A percentile compares a stretch with the other conserved stretches of the same genome.
phyloP scores from a whole-genome alignment of 768 basidiomycete genomes.

The Boletus tylopilopsis region DNA sequence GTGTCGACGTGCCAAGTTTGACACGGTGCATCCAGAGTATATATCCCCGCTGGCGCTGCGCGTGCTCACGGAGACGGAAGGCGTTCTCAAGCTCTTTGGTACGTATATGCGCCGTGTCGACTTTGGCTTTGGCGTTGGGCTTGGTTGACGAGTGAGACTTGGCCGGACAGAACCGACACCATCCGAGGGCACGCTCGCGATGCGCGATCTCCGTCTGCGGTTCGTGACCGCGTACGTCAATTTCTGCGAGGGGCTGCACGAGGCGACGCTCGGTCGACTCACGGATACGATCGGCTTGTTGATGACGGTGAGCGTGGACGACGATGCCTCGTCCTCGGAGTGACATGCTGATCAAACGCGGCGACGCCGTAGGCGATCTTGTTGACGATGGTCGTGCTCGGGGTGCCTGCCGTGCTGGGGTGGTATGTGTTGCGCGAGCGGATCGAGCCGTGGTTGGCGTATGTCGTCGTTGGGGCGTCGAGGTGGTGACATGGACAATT shows the following conservation, averaged over 20 bases:
- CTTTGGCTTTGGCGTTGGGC: no score
- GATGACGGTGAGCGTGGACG: conserved; percentile 5
- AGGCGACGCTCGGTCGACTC: conserved; percentile 26
- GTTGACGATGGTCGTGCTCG: conserved; percentile 14
- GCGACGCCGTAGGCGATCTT: conserved; percentile 13
- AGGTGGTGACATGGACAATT: conserved; percentile 1
- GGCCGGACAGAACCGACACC: conserved; percentile 25
- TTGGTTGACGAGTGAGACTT: neutral
- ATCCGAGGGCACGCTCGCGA: conserved; percentile 16
- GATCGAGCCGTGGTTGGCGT: conserved; percentile 13
- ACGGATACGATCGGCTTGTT: conserved; percentile 20
- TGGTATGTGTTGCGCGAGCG: conserved; percentile 15
- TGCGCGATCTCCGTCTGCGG: conserved; percentile 22
- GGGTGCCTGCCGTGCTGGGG: conserved; percentile 16
- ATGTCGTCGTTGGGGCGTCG: conserved; percentile 3
- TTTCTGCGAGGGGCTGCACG: conserved; percentile 8
- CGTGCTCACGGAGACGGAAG: conserved; percentile 24
- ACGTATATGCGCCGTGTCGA: no score
- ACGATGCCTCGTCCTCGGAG: no score
- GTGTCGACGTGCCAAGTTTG: conserved; percentile 17
- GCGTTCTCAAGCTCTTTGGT: conserved; percentile 29
- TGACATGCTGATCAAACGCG: no score
- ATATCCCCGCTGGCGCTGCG: conserved; percentile 26
- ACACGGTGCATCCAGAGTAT: conserved; percentile 20
- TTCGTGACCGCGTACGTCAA: conserved; percentile 23